Percentiles rank a stretch among this genome's conserved stretches.
Conservation (phyloP, 352 stramenopile species). For the Phytophthora ramorum region DNA sequence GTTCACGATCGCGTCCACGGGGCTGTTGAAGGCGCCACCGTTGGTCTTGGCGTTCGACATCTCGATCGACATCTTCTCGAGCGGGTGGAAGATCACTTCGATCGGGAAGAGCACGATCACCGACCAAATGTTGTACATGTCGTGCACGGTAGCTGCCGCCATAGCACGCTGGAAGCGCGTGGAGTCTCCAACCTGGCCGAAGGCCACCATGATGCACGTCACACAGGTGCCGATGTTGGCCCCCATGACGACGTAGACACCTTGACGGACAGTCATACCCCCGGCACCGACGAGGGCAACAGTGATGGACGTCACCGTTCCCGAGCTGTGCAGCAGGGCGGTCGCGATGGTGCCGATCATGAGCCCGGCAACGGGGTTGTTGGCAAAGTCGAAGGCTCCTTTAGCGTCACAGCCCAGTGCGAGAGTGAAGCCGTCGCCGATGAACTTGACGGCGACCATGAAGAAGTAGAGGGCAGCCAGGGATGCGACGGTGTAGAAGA, state of each 20-base stretch:
- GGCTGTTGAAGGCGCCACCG: slow-evolving; percentile 48
- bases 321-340: slow-evolving; percentile 75
- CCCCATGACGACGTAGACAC: slow-evolving; percentile 93
- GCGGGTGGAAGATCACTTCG: slow-evolving; percentile 64
- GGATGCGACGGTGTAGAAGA: slow-evolving; percentile 40
- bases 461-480: slow-evolving; percentile 83
- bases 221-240: slow-evolving; percentile 92
- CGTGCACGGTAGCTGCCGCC: slow-evolving; percentile 60
- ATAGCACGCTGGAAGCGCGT: slow-evolving; percentile 73
- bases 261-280: slow-evolving; percentile 79
- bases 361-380: slow-evolving; percentile 79
- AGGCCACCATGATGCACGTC: slow-evolving; percentile 92
- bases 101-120: slow-evolving; percentile 79
- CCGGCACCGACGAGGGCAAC: slow-evolving; percentile 71
- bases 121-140: slow-evolving; percentile 92
- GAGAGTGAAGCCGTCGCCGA: slow-evolving; percentile 79
- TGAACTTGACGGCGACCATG: slow-evolving; percentile 80
- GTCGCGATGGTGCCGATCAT: slow-evolving; percentile 83
- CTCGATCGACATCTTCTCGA: slow-evolving; percentile 62
- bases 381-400: slow-evolving; percentile 71
- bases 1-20: slow-evolving; percentile 53
- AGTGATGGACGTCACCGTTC: slow-evolving; percentile 83
- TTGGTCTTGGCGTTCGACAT: slow-evolving; percentile 46
- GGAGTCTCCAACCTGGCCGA: slow-evolving; percentile 84
- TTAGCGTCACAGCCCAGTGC: slow-evolving; percentile 71